A percentile compares a stretch with the other conserved stretches of the same genome.
These are phyloP conservation scores for Zygotorulaspora florentina DNA, from an alignment of 805 yeast genomes.

Conservation along the genomic window DNA sequence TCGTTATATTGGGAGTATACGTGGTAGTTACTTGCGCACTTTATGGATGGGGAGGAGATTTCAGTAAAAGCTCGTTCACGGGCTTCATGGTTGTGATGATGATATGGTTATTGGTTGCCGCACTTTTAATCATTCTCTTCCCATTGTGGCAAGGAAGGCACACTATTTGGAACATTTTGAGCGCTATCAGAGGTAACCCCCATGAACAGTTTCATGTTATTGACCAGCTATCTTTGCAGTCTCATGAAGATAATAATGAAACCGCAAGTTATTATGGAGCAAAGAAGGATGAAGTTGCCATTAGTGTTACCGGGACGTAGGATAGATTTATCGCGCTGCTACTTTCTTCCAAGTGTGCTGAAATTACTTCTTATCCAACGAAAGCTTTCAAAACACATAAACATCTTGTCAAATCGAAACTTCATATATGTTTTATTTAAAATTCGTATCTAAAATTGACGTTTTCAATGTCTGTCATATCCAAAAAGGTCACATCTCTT, in stretches of 20 bases:
- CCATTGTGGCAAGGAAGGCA: constrained; percentile 38
- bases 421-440: background rate
- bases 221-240: background rate
- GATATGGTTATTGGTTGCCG: constrained; percentile 38
- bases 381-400: too few relatives aligned
- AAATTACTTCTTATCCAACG: too few relatives aligned
- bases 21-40: constrained; percentile 34
- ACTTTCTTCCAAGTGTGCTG: too few relatives aligned
- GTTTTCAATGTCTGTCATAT: constrained; percentile 10
- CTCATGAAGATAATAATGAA: background rate
- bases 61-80: constrained; percentile 37
- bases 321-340: too few relatives aligned
- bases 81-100: constrained; percentile 38
- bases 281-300: background rate
- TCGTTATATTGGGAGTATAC: constrained; percentile 32
- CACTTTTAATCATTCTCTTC: constrained; percentile 35
- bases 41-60: constrained; percentile 35
- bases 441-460: constrained; percentile 7
- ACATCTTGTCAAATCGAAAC: too few relatives aligned
- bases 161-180: constrained; percentile 11
- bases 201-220: background rate
- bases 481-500: constrained; percentile 6
- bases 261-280: background rate
- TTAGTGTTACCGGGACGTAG: background rate
- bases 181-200: constrained; percentile 2